These are phyloP conservation scores for Spiraea crenata DNA, from an alignment of 331 rosid species.

Conservation along the genomic window DNA sequence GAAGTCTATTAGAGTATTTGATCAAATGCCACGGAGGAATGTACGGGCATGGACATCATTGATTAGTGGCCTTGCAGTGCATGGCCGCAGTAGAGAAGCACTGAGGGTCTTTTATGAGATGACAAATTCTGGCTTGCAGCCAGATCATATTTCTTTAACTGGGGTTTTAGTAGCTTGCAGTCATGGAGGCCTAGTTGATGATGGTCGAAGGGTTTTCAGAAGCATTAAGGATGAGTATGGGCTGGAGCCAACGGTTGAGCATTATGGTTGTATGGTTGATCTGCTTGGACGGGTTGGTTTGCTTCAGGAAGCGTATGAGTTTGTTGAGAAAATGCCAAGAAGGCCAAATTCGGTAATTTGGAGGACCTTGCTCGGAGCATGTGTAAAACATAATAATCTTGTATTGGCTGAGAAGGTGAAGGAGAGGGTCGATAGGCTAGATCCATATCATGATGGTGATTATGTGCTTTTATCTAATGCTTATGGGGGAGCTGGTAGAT, in stretches of 20 bases:
- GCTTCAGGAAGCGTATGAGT: constrained; percentile 50
- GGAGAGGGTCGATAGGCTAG: constrained; percentile 42
- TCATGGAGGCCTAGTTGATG: constrained; percentile 66
- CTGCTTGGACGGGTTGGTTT: constrained; percentile 61
- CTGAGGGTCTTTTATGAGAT: constrained; percentile 44
- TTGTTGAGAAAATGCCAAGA: constrained; percentile 53
- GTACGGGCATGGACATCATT: constrained; percentile 57
- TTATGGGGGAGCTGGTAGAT: constrained; percentile 64
- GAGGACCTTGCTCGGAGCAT: constrained; percentile 77
- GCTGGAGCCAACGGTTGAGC: constrained; percentile 55
- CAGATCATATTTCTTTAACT: constrained; percentile 42
- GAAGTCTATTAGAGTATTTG: constrained; percentile 48
- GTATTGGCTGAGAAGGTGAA: constrained; percentile 57
- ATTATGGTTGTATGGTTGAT: constrained; percentile 79
- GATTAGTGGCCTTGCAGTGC: constrained; percentile 58
- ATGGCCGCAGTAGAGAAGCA: constrained; percentile 61
- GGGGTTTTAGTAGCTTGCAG: constrained; percentile 71
- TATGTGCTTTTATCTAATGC: constrained; percentile 66
- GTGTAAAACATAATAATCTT: constrained; percentile 56
- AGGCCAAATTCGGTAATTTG: constrained; percentile 60
- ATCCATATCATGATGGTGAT: constrained; percentile 57
- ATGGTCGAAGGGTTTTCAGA: constrained; percentile 46
- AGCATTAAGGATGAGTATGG: constrained; percentile 40
- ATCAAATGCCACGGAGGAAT: constrained; percentile 52
- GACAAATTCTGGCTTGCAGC: constrained; percentile 50